Evolutionary conservation across 2,329 filamentous ascomycete species (phyloP), one percentile per base, ranked within the genome.

Genomic region (Colletotrichum limetticola): DNA sequence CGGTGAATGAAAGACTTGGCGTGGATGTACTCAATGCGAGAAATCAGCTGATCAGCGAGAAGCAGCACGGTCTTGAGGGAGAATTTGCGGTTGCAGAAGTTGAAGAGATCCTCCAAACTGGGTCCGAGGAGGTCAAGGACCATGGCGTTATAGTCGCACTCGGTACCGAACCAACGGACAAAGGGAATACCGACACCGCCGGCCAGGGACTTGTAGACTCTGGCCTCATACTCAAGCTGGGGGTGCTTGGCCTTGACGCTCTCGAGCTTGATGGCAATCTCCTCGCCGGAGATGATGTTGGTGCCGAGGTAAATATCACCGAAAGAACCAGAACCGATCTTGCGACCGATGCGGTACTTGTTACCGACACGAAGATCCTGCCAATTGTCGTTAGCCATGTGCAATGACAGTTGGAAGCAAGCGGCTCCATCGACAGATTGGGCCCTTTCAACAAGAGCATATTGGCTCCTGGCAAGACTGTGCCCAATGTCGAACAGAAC

Each of bases 121-220:
- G 97, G 97, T 52, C 97, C 97, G 71, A 99, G 93, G 30, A 99
- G 92, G 81, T 99, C 97, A 77, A 98, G 91, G 65, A 99, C 97
- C 97, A 99, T 98, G 83, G 97, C 97, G 86, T 99, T 98, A 91
- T 99, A 98, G 87, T 98, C 97, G 85, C 96, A 98, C 86, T 99
- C 97, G 74, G 96, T 98, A 78, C 97, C 97, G 85, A 98, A 99
- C 97, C 97, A 99, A 86, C 96, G 95, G 82, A 99, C 97, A 81
- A 98, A 98, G 60, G 97, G 97, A 77, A 99, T 99, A 74, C 97
- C 97, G 78, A 98, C 97, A 83, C 97, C 97, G 77, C 97, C 97
- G 69, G 97, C 97, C 65, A 99, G 94, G 28, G 91, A 93, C 85
- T 93, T 93, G 86, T 93, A 96, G 79, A 98, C 96, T 79, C 96